Evolutionary conservation across 164 flowering plant genomes (phyloP), one percentile per base, ranked within the genome.

Genomic region (Vitis rotundifolia): DNA sequence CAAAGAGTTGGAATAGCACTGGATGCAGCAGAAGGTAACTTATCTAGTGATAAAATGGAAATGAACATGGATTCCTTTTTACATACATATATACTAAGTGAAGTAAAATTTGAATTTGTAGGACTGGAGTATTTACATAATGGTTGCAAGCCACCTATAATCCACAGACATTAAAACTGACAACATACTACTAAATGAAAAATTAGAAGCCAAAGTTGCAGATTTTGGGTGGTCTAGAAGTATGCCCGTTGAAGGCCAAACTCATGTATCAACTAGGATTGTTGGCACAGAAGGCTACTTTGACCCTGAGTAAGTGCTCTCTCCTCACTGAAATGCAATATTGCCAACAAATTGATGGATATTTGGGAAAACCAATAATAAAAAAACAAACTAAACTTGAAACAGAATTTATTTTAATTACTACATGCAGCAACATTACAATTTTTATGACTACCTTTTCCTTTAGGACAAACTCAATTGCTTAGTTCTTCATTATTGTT

Each of bases 271-370:
- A 16, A 75, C 84, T 5, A 18, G 15, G 11, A 64, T 73, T 44
- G 79, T 75, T 16, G 84, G 84, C 47, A 75, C 84, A 8, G 79
- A 66, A 0, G 81, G 84, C 1, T 81, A 81, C 62, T 61, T 77
- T 26, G 83, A 76, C 37, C 83, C 79, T 12, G 79, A 72, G 79
- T 77, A 69, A 73, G 72, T 59, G 7, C 6, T 37, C 44, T 37
- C 7, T 37, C 44, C 44, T 37, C 44, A 37, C 7, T 37, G 44
- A 37, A 37, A 37, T 37, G 44, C 44, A 37, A 5, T 37, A n/a
- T 10, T 2, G 44, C 44, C 44, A 37, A 37, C 44, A 37, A 37
- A 37, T 37, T 37, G 44, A 37, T 37, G 44, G 44, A 37, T 0
- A 37, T 37, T 37, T 37, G 5, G 5, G 5, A 37, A 37, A 37